A percentile compares a stretch with the other conserved stretches of the same genome.
Conservation (phyloP, 78 protist genomes). For the Dictyostelium firmibasis region DNA sequence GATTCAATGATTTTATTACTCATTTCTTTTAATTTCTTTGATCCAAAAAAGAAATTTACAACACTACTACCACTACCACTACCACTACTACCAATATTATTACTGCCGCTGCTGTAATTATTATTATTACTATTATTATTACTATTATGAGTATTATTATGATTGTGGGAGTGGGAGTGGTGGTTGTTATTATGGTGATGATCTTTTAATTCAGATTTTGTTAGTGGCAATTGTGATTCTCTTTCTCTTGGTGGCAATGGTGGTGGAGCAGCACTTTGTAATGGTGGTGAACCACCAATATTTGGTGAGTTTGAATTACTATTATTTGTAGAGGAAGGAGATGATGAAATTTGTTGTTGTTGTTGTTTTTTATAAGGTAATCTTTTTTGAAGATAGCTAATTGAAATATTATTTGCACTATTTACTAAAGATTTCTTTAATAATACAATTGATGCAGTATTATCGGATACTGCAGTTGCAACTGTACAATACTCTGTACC, state of each 20-base stretch:
- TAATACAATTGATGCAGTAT: conserved; percentile 64
- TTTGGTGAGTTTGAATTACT: neutral
- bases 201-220: neutral
- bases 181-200: neutral
- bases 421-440: conserved; percentile 14
- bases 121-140: neutral
- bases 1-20: conserved; percentile 24
- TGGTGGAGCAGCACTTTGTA: conserved; percentile 13
- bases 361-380: conserved; percentile 13
- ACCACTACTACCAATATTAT: neutral
- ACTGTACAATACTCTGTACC: conserved; percentile 28
- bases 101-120: neutral
- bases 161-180: too few relatives aligned
- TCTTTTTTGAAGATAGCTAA: conserved; percentile 27
- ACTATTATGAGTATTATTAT: neutral
- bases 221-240: neutral
- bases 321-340: neutral
- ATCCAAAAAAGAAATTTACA: conserved; percentile 15
- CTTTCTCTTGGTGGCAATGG: neutral
- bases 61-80: neutral
- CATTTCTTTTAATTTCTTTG: conserved; percentile 24
- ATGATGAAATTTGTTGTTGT: neutral
- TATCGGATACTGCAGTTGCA: conserved; percentile 9
- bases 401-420: conserved; percentile 27
- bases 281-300: neutral